phyloP scores from a whole-genome alignment of 257 asterid genomes.

The Avicennia marina region DNA sequence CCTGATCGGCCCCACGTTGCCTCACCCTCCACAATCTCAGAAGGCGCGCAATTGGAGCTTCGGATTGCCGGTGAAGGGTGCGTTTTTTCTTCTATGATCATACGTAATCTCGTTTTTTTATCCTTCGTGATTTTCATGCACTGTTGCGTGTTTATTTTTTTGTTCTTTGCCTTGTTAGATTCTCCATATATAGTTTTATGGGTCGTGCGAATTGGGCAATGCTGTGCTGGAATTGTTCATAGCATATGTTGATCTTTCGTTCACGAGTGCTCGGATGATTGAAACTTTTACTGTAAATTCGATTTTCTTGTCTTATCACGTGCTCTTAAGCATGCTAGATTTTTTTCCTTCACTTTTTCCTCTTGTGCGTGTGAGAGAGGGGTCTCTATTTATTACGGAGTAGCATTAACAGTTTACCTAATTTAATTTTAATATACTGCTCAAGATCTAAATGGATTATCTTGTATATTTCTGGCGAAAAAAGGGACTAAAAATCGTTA shows the following conservation, averaged over 20 bases:
- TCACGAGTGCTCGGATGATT: background rate
- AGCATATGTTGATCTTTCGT: background rate
- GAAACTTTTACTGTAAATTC: background rate
- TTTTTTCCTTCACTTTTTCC: background rate
- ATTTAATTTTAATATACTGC: background rate
- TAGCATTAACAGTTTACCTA: background rate
- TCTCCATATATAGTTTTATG: background rate
- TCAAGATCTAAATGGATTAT: background rate
- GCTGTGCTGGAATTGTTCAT: constrained; percentile 2
- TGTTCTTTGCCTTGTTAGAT: too few relatives aligned
- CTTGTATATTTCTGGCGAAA: background rate
- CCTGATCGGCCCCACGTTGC: too few relatives aligned
- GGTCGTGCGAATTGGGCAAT: background rate
- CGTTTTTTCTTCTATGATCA: background rate
- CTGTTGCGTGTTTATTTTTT: background rate
- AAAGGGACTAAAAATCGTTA: constrained; percentile 10
- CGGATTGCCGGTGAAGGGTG: constrained; percentile 27
- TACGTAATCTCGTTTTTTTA: background rate
- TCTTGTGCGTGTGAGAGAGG: background rate
- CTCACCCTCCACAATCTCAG: constrained; percentile 16
- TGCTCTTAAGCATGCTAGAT: background rate
- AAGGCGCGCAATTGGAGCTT: constrained; percentile 4
- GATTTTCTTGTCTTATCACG: background rate
- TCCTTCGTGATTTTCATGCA: background rate
- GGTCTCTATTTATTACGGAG: background rate